Percentiles rank a stretch among this genome's conserved stretches.
Conservation (phyloP, 495 filamentous ascomycete genomes). For the Lindgomyces ingoldianus region DNA sequence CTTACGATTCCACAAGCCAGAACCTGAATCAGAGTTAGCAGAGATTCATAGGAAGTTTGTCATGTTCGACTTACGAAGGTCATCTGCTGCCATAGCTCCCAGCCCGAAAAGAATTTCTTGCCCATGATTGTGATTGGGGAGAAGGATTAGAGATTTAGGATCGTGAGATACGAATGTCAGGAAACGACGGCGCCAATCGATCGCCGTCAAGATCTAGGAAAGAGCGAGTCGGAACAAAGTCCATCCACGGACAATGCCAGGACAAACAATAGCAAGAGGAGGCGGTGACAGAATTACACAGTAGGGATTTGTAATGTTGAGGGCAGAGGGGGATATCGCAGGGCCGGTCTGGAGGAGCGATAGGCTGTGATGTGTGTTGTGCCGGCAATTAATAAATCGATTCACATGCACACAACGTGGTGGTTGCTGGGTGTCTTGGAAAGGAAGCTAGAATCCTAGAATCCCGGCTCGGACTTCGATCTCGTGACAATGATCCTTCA, state of each 20-base stretch:
- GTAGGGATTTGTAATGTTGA: background rate
- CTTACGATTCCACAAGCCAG: constrained; percentile 52
- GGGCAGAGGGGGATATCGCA: background rate
- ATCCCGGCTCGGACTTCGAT: background rate
- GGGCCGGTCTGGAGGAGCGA: background rate
- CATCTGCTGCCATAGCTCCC: constrained; percentile 90
- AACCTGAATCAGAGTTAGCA: constrained; percentile 32
- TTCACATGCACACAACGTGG: constrained; percentile 27
- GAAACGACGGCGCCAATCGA: background rate
- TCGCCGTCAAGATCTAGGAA: background rate
- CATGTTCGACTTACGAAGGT: constrained; percentile 69
- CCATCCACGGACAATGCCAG: background rate
- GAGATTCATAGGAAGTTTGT: background rate
- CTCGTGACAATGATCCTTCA: no score
- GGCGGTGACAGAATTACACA: background rate
- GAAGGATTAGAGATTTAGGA: constrained; percentile 17
- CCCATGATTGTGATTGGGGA: constrained; percentile 30
- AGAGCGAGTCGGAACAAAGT: background rate
- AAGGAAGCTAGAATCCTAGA: background rate
- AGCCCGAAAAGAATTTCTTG: constrained; percentile 67
- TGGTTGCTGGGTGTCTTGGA: constrained; percentile 32
- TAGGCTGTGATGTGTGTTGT: constrained; percentile 12
- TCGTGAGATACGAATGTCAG: constrained; percentile 6
- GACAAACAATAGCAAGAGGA: background rate
- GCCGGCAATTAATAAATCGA: constrained; percentile 6